A percentile compares a stretch with the other conserved stretches of the same genome.
These are phyloP conservation scores for Pichia occidentalis DNA, from an alignment of 805 yeast species.

Conservation along the genomic window DNA sequence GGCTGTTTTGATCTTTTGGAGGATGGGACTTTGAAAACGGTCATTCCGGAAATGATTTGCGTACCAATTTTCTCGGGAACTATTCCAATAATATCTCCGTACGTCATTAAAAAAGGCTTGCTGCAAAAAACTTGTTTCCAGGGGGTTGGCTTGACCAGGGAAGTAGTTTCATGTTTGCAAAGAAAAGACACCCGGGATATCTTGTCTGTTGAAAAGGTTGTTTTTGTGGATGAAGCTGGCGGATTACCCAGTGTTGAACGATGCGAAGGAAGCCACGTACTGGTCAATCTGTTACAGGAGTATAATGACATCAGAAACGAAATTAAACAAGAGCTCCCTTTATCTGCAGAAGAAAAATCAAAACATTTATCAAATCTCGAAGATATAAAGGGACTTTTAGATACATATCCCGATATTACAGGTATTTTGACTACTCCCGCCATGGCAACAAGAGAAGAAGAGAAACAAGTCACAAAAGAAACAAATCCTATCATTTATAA, in stretches of 20 bases:
- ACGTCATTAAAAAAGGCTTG: slow-evolving; percentile 33
- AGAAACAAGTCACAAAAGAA: slow-evolving; percentile 59
- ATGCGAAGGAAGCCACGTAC: slow-evolving; percentile 75
- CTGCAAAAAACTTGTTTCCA: slow-evolving; percentile 28
- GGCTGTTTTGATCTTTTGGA: slow-evolving; percentile 32
- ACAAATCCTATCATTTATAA: slow-evolving; percentile 87
- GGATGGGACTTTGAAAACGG: slow-evolving; percentile 17
- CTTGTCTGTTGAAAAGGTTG: slow-evolving; percentile 69
- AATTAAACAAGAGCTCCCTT: slow-evolving; percentile 38
- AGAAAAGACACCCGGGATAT: slow-evolving; percentile 24
- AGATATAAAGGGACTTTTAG: slow-evolving; percentile 55
- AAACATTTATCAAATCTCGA: slow-evolving; percentile 60
- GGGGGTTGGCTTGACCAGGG: slow-evolving; percentile 36
- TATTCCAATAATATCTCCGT: slow-evolving; percentile 61
- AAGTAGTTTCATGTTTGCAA: slow-evolving; percentile 32
- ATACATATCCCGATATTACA: slow-evolving; percentile 44
- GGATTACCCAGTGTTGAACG: slow-evolving; percentile 90
- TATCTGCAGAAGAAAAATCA: slow-evolving; percentile 38
- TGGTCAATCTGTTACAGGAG: slow-evolving; percentile 80
- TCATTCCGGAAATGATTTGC: slow-evolving; percentile 34
- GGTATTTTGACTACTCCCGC: slow-evolving; percentile 83
- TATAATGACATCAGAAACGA: slow-evolving; percentile 26
- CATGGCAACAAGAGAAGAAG: slow-evolving; percentile 50
- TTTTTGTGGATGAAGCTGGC: slow-evolving; percentile 74
- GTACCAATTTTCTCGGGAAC: slow-evolving; percentile 38